These are phyloP conservation scores for Sporothrix brunneoviolacea DNA, from an alignment of 2,329 filamentous ascomycete species.

Conservation along the genomic window DNA sequence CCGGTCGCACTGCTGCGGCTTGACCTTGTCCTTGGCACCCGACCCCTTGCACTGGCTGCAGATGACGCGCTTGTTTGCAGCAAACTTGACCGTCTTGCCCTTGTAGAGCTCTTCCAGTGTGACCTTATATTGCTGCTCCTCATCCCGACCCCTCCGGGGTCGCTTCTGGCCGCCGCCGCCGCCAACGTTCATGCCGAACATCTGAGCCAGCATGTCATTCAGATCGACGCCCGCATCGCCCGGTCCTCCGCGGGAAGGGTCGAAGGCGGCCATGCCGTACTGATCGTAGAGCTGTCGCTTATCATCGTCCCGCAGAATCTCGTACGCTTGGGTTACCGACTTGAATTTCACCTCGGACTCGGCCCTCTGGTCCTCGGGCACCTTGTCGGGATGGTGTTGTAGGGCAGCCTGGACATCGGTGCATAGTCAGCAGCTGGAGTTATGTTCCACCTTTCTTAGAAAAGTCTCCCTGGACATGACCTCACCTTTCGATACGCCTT, in stretches of 20 bases:
- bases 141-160: conserved; percentile 68
- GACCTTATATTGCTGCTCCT: conserved; percentile 87
- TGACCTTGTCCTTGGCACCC: conserved; percentile 88
- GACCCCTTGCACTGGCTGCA: conserved; percentile 82
- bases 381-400: conserved; percentile 91
- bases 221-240: conserved; percentile 71
- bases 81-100: conserved; percentile 95
- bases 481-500: conserved; percentile 90
- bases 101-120: conserved; percentile 94
- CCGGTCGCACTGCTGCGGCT: conserved; percentile 71
- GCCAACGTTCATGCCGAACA: conserved; percentile 75
- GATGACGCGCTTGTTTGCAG: conserved; percentile 87
- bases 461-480: background rate
- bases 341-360: conserved; percentile 92
- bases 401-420: conserved; percentile 64
- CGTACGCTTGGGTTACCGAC: conserved; percentile 85
- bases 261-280: conserved; percentile 94
- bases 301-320: conserved; percentile 93
- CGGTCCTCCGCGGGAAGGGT: conserved; percentile 60
- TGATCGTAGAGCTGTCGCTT: conserved; percentile 88
- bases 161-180: conserved; percentile 45
- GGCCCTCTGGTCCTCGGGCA: conserved; percentile 74
- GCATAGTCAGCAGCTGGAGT: background rate
- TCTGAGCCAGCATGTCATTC: conserved; percentile 87
- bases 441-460: conserved; percentile 2